Base-by-base conservation (phyloP, 2,329 filamentous ascomycete genomes). In the Paecilomyces sp. region DNA sequence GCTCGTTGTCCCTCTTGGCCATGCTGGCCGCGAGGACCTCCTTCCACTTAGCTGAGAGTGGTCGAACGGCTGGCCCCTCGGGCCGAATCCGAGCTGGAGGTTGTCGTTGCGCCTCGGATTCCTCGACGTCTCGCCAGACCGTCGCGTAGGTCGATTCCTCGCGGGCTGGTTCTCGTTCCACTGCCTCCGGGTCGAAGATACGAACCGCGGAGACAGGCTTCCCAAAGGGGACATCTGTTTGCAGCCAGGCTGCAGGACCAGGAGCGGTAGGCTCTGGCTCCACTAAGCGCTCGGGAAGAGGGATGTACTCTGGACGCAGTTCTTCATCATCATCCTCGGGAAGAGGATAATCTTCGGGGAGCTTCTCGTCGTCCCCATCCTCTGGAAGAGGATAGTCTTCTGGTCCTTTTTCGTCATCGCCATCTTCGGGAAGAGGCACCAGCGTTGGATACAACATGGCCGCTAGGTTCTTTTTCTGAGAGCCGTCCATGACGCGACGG, bases 21-120 rank as follows among this genome's bases (percentile, higher is more conserved):
- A 72, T 70, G 3, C 71, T 73, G 36, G 63, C 61, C 6, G 68
- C 59, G 11, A 79, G 63, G 33, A 66, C 68, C 15, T 64, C 58
- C 51, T 75, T 65, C 77, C 77, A 79, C 28, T 70, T 67, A 5
- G 59, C 55, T 7, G 74, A 61, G 24, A 79, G 68, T 12, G 69
- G 68, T 5, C 70, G 70, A 47, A 76, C 72, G 61, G 71, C 64
- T n/a, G 68, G 67, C 41, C 71, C 69, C 60, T 67, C 57, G 53
- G 63, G 69, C 6, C 57, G 57, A 11, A 70, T 63, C 30, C 67
- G 65, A n/a, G 56, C 52, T 22, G 41, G 41, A 47, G 41, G 18
- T 65, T 64, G 13, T 47, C 57, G 50, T 54, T 63, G 50, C 51
- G 61, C 52, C 13, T 60, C 15, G 22, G 56, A 53, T 58, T 63